phyloP scores from a whole-genome alignment of 768 basidiomycete genomes.

The Lactarius akahatsu region DNA sequence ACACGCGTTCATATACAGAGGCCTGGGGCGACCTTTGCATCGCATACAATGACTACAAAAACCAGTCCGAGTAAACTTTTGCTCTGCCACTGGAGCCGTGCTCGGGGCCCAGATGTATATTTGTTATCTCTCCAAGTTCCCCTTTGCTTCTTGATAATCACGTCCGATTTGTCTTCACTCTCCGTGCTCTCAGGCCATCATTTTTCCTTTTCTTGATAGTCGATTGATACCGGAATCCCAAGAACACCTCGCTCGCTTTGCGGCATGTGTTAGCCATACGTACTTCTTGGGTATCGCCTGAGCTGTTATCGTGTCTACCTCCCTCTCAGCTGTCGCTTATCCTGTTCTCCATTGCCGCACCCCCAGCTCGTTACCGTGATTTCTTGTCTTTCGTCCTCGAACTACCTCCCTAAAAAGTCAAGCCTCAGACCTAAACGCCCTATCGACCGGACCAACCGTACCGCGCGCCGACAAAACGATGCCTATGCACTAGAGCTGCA shows the following conservation, averaged over 20 bases:
- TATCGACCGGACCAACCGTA: not conserved
- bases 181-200: not conserved
- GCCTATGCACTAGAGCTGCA: not conserved
- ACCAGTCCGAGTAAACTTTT: not conserved
- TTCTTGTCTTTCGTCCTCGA: not conserved
- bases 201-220: not conserved
- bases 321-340: not conserved
- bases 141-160: not conserved
- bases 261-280: not conserved
- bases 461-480: not conserved
- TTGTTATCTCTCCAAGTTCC: not conserved
- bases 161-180: not conserved
- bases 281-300: not conserved
- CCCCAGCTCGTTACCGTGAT: not conserved
- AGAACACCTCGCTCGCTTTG: not conserved
- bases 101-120: not conserved
- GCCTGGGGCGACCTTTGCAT: conserved; percentile 14
- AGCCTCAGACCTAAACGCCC: not conserved
- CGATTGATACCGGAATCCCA: not conserved
- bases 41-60: not conserved
- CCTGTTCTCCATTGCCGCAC: not conserved
- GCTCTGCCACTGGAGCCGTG: not conserved
- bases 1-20: not conserved
- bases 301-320: not conserved
- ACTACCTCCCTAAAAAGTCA: not conserved